Evolutionary conservation across 495 filamentous ascomycete species (phyloP), one percentile per base, ranked within the genome.

Genomic region (Podospora comata): DNA sequence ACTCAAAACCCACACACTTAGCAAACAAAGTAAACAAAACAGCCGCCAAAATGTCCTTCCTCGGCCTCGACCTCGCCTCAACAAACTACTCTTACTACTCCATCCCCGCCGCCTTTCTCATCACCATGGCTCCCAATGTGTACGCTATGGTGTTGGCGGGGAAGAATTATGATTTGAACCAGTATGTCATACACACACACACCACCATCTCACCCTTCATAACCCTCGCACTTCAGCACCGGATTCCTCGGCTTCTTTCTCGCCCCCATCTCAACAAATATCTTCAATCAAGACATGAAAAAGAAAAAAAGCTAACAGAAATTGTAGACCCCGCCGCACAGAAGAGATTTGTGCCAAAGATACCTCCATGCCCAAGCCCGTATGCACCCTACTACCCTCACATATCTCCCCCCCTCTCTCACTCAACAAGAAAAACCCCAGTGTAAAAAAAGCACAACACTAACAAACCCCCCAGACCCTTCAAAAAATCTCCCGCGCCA

Each of bases 51-150:
- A 85, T 84, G 82, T 75, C 75, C 60, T 72, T 74, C 53, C 70
- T 82, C 67, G 55, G n/a, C 55, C 70, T 83, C 56, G 76, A 82
- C 60, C 67, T 77, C 65, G 76, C 74, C 39, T 76, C 74, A 66
- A 81, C 65, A 56, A 77, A 84, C 70, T 74, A 79, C 66, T 85
- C 83, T 30, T 78, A 82, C 68, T 83, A 81, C 71, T 77, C 82
- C 18, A 76, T 85, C 68, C 84, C 83, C 23, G 80, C 74, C 7
- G 84, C 84, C 16, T 75, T 84, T 65, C 5, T 81, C 53, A 28
- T 85, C 20, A 67, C 73, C 53, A 58, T 82, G 60, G 11, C 75
- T 7, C 81, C 83, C 32, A 75, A 78, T 55, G 27, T 65, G 26
- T 81, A 80, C 53, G 74, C 81, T 62, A 66, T 71, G 53, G 20